phyloP scores from a whole-genome alignment of 2,329 filamentous ascomycete species.

The Ophiocordyceps camponoti-floridani region DNA sequence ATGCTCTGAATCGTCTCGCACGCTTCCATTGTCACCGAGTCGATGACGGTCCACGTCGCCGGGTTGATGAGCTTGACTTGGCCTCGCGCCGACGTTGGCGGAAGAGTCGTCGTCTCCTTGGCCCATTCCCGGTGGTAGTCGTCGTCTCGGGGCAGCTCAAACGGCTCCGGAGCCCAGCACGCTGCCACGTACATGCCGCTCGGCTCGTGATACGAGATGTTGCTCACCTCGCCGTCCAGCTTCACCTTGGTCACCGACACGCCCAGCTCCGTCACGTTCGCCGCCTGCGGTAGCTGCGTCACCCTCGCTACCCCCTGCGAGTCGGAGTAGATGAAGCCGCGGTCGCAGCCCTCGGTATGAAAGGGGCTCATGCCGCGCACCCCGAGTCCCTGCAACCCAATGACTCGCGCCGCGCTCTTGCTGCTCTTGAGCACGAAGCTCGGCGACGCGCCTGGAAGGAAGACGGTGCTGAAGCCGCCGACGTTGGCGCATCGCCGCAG shows the following conservation, averaged over 20 bases:
- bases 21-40: slow-evolving; percentile 53
- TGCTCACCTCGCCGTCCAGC: slow-evolving; percentile 51
- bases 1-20: slow-evolving; percentile 68
- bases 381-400: slow-evolving; percentile 51
- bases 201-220: slow-evolving; percentile 58
- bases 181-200: slow-evolving; percentile 62
- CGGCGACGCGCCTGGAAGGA: slow-evolving; percentile 64
- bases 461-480: slow-evolving; percentile 65
- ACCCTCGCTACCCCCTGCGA: slow-evolving; percentile 54
- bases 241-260: slow-evolving; percentile 57
- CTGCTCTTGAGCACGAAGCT: slow-evolving; percentile 71
- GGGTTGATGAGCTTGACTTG: slow-evolving; percentile 65
- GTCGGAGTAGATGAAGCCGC: slow-evolving; percentile 72
- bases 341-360: slow-evolving; percentile 58
- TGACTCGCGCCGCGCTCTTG: slow-evolving; percentile 55
- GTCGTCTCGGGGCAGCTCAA: slow-evolving; percentile 74
- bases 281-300: slow-evolving; percentile 48
- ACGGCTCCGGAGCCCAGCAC: slow-evolving; percentile 49
- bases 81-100: slow-evolving; percentile 54
- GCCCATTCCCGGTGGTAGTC: slow-evolving; percentile 70
- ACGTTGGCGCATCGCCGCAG: slow-evolving; percentile 44
- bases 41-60: slow-evolving; percentile 59
- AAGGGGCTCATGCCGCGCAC: slow-evolving; percentile 60
- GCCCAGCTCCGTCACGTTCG: slow-evolving; percentile 55
- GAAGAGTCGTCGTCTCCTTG: slow-evolving; percentile 45